Percentiles rank a stretch among this genome's conserved stretches.
phyloP scores from a whole-genome alignment of 768 basidiomycete genomes.

The Mycena venus region DNA sequence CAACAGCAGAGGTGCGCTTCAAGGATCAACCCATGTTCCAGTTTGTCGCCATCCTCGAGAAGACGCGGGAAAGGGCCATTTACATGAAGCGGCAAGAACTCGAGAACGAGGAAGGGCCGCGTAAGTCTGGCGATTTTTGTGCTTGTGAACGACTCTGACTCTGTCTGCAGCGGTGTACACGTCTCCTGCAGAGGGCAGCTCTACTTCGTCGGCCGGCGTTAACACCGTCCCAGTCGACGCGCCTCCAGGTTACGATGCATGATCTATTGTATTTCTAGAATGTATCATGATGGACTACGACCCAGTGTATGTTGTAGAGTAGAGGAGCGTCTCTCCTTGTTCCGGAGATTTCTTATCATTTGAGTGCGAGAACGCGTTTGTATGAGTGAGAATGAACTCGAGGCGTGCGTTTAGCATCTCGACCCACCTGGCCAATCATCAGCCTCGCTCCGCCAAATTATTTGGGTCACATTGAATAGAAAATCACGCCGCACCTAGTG shows the following conservation, averaged over 20 bases:
- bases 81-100: slow-evolving; percentile 77
- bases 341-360: too few relatives aligned
- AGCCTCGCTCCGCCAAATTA: too few relatives aligned
- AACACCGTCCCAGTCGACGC: slow-evolving; percentile 61
- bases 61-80: slow-evolving; percentile 80
- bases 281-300: not conserved
- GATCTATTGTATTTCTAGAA: slow-evolving; percentile 34
- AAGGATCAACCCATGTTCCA: slow-evolving; percentile 78
- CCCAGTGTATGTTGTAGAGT: slow-evolving; percentile 7
- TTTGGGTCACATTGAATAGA: too few relatives aligned
- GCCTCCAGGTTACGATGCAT: slow-evolving; percentile 64
- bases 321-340: too few relatives aligned
- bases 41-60: slow-evolving; percentile 80
- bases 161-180: slow-evolving; percentile 58
- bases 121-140: slow-evolving; percentile 56
- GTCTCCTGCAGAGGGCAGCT: slow-evolving; percentile 53
- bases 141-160: not conserved
- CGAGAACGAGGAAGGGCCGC: slow-evolving; percentile 72
- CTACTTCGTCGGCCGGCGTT: slow-evolving; percentile 56
- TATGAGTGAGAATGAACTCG: too few relatives aligned
- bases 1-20: slow-evolving; percentile 76
- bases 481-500: too few relatives aligned
- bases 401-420: too few relatives aligned
- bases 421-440: too few relatives aligned
- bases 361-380: too few relatives aligned